A percentile compares a stretch with the other conserved stretches of the same genome.
These are phyloP conservation scores for Cryptosporidium meleagridis DNA, from an alignment of 169 alveolate genomes.

Conservation along the genomic window DNA sequence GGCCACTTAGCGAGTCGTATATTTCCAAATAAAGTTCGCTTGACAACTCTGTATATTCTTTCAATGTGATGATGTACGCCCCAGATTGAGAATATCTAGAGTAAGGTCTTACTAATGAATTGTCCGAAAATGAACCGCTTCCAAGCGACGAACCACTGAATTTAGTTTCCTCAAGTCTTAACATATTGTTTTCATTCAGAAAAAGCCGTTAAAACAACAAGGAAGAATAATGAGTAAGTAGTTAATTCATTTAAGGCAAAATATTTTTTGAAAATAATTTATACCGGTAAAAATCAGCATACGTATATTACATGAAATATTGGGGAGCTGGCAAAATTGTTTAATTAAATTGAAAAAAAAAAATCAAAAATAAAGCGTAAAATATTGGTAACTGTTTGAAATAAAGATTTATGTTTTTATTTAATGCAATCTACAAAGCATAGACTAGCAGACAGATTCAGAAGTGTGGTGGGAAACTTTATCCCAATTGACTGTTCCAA, in stretches of 20 bases:
- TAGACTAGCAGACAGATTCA: slow-evolving; percentile 47
- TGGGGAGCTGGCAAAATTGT: background rate
- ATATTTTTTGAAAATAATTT: background rate
- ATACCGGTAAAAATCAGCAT: slow-evolving; percentile 13
- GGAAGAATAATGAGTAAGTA: background rate
- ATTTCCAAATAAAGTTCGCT: slow-evolving; percentile 1
- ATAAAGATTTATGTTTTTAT: background rate
- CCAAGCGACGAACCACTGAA: slow-evolving; percentile 26
- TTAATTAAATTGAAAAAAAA: background rate
- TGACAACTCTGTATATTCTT: background rate
- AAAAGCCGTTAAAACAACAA: background rate
- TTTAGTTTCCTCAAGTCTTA: slow-evolving; percentile 13
- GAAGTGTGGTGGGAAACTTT: slow-evolving; percentile 26
- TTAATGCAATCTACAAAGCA: slow-evolving; percentile 49
- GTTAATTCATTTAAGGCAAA: background rate
- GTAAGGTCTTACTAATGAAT: background rate
- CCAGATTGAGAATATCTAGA: slow-evolving; percentile 45
- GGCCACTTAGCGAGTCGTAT: background rate
- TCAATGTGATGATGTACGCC: slow-evolving; percentile 19
- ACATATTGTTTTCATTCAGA: background rate
- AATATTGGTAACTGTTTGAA: background rate
- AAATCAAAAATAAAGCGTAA: background rate
- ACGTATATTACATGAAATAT: slow-evolving; percentile 15
- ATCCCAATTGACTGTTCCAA: slow-evolving; percentile 32
- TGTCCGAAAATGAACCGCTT: background rate